phyloP scores from a whole-genome alignment of 192 early-diverging fungal species.

The Chytriomyces confervae region DNA sequence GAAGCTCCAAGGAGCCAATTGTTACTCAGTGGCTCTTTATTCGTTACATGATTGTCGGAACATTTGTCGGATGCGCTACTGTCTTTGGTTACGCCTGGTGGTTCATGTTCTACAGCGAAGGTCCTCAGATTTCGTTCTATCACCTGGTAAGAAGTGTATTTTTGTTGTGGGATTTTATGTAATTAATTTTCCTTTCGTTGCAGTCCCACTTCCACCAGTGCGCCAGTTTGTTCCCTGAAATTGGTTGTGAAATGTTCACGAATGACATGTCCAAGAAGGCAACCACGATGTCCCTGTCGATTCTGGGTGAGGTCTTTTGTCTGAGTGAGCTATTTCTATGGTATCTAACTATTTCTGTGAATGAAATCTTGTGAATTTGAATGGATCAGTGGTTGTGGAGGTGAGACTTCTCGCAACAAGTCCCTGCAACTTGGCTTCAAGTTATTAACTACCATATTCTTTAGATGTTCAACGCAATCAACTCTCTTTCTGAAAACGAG shows the following conservation, averaged over 20 bases:
- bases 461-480: conserved; percentile 98
- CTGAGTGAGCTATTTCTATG: too few relatives aligned
- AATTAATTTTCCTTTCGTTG: conserved; percentile 23
- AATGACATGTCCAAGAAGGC: conserved; percentile 81
- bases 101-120: conserved; percentile 92
- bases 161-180: conserved; percentile 8
- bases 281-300: conserved; percentile 93
- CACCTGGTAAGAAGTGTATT: conserved; percentile 71
- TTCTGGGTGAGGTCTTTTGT: conserved; percentile 52
- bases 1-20: conserved; percentile 84
- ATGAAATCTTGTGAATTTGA: too few relatives aligned
- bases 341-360: too few relatives aligned
- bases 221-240: conserved; percentile 80
- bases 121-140: conserved; percentile 86
- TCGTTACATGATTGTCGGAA: conserved; percentile 91
- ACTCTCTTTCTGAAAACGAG: conserved; percentile 91
- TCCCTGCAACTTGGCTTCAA: neutral
- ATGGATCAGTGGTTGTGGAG: conserved; percentile 75
- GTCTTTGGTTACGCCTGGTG: conserved; percentile 98
- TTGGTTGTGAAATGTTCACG: conserved; percentile 92
- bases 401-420: neutral
- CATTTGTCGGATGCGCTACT: conserved; percentile 91
- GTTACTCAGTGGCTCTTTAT: conserved; percentile 95
- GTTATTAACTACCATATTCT: neutral
- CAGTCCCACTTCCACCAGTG: conserved; percentile 95